A percentile compares a stretch with the other conserved stretches of the same genome.
Conservation (phyloP, 371 early-diverging fungal species). For the Mucor piriformis region DNA sequence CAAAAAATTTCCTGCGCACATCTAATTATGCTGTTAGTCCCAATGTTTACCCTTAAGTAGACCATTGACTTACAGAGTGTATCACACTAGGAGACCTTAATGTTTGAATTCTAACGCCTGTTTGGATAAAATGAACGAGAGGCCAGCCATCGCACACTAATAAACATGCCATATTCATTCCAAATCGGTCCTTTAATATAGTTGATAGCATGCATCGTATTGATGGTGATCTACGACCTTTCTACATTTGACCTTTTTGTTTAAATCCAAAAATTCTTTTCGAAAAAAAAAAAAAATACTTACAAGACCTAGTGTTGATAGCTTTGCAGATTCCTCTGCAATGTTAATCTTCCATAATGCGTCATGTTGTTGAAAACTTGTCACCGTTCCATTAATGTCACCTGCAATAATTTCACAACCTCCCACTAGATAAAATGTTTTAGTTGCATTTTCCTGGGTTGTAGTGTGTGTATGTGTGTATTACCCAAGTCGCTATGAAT, state of each 20-base stretch:
- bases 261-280: too few species aligned
- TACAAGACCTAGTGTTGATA: conserved; percentile 30
- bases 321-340: conserved; percentile 40
- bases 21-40: conserved; percentile 26
- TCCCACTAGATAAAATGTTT: conserved; percentile 27
- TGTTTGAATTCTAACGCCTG: conserved; percentile 32
- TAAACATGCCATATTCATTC: conserved; percentile 36
- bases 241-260: conserved; percentile 8
- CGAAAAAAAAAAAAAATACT: neutral
- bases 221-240: conserved; percentile 33
- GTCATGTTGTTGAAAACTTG: conserved; percentile 49
- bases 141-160: conserved; percentile 52
- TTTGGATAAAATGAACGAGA: conserved; percentile 43
- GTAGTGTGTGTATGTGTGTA: neutral
- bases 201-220: conserved; percentile 45
- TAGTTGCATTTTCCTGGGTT: neutral
- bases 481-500: conserved; percentile 43
- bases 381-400: conserved; percentile 43
- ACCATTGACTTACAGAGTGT: conserved; percentile 50
- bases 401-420: conserved; percentile 54
- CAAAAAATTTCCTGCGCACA: conserved; percentile 49
- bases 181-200: conserved; percentile 37
- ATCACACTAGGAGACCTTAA: conserved; percentile 36
- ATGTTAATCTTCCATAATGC: conserved; percentile 49
- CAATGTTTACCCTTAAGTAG: too few species aligned